Evolutionary conservation across 2,329 filamentous ascomycete species (phyloP).

Genomic region (Aureobasidium sp.): DNA sequence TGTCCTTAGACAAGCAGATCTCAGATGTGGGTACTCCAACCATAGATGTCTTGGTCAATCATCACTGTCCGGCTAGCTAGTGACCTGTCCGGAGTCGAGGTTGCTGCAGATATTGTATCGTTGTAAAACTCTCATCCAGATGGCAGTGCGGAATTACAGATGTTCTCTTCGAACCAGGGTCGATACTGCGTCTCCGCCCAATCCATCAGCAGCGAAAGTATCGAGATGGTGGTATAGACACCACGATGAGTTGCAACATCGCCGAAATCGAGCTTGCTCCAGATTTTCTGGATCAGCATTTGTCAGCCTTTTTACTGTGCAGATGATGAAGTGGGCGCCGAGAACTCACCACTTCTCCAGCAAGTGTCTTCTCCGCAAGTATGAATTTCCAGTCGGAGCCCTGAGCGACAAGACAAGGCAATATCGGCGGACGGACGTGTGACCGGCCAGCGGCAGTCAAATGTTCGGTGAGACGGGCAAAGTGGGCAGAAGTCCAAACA

Average conservation of each 20-base stretch:
- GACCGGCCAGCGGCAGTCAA: conserved; percentile 4
- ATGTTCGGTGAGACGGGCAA: conserved; percentile 12
- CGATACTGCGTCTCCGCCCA: conserved; percentile 21
- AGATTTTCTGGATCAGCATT: conserved; percentile 18
- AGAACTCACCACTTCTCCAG: conserved; percentile 17
- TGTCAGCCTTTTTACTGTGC: conserved; percentile 3
- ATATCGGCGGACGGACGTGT: conserved; percentile 11
- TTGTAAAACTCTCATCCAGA: not conserved
- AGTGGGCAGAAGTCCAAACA: conserved; percentile 20
- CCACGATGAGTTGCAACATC: conserved; percentile 17
- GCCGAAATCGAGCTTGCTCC: conserved; percentile 18
- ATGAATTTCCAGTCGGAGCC: conserved; percentile 18
- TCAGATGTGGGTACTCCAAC: not conserved
- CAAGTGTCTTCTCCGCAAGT: conserved; percentile 17
- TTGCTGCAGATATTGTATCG: conserved; percentile 9
- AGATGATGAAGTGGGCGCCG: conserved; percentile 10
- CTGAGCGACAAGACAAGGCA: conserved; percentile 20
- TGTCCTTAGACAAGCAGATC: conserved; percentile 2
- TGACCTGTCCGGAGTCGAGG: not conserved
- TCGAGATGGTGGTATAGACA: conserved; percentile 16
- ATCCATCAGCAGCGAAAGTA: conserved; percentile 20
- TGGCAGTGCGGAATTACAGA: conserved; percentile 12
- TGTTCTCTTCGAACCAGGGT: conserved; percentile 21
- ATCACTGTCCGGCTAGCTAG: conserved; percentile 9
- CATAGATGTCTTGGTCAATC: conserved; percentile 11